Conservation (phyloP, 306 rosid genomes). For the Citrullus amarus region DNA sequence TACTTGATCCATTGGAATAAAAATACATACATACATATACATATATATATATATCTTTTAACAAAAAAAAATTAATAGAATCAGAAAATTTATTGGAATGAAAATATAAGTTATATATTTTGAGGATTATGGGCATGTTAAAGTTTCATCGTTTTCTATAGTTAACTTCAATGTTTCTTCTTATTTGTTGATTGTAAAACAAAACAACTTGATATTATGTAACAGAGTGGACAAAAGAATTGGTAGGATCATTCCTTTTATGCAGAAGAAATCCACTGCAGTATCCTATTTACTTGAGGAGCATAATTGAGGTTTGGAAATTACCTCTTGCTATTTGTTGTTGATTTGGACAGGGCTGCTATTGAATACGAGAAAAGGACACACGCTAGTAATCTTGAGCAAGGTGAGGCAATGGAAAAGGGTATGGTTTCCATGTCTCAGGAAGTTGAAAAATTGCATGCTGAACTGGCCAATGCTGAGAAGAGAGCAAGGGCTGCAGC, state of each 20-base stretch:
- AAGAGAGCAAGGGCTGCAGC: slow-evolving; percentile 58
- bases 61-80: background rate
- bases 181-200: background rate
- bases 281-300: background rate
- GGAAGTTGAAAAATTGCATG: slow-evolving; percentile 59
- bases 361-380: slow-evolving; percentile 70
- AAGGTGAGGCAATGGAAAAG: slow-evolving; percentile 48
- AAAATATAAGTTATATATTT: background rate
- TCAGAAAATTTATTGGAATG: background rate
- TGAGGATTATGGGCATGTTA: background rate
- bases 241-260: background rate
- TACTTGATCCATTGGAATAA: background rate
- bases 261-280: background rate
- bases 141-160: background rate
- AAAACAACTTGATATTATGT: background rate
- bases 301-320: background rate
- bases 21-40: no score
- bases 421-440: slow-evolving; percentile 44
- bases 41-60: background rate
- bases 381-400: slow-evolving; percentile 44
- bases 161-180: background rate
- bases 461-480: slow-evolving; percentile 75
- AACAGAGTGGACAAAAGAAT: background rate
- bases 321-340: background rate
- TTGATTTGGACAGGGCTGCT: slow-evolving; percentile 45